Evolutionary conservation across 768 basidiomycete species (phyloP), one percentile per base, ranked within the genome.

Genomic region (Cystofilobasidium ferigula): DNA sequence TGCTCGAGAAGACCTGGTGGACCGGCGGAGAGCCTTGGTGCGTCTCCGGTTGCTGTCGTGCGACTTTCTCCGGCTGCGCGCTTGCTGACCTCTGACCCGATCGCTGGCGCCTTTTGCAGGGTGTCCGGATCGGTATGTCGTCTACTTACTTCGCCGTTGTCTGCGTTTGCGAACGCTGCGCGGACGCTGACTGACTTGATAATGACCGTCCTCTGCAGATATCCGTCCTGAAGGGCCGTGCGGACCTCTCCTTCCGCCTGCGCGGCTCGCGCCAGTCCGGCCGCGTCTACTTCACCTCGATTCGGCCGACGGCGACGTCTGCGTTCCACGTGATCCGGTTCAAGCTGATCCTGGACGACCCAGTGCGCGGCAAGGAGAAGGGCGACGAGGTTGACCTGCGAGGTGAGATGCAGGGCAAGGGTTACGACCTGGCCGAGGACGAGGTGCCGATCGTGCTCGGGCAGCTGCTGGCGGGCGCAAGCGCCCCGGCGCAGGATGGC

Each of bases 291-390:
- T 66, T 66, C 16, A 66, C 64, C 13, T 66, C 64, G n/a, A 66
- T 66, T 32, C 64, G 64, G 58, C 65, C 58, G 1, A 67, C 32
- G 30, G 34, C 48, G 12, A 28, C 40, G 12, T 42, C 65, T 10
- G 65, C 65, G 28, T 67, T 67, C 65, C 65, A 67, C 14, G 65
- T 67, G 38, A 54, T 67, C 24, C 59, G 65, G 2, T 67, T 67
- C 60, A 61, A 67, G 40, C 51, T 67, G 36, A 53, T 67, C n/a
- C 30, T 59, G 18, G 65, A 67, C 53, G 34, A 28, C 9, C 28
- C 51, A 2, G 30, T 14, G 4, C 45, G 22, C 45, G 51, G 51
- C 2, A 2, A 2, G 6, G 54, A 64, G 56, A 43, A n/a, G 40
- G 65, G 65, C 2, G 59, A 61, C n/a, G 59, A 61, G 24, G 34